phyloP scores from a whole-genome alignment of 2,329 filamentous ascomycete genomes.

The Cladosporium sp. region DNA sequence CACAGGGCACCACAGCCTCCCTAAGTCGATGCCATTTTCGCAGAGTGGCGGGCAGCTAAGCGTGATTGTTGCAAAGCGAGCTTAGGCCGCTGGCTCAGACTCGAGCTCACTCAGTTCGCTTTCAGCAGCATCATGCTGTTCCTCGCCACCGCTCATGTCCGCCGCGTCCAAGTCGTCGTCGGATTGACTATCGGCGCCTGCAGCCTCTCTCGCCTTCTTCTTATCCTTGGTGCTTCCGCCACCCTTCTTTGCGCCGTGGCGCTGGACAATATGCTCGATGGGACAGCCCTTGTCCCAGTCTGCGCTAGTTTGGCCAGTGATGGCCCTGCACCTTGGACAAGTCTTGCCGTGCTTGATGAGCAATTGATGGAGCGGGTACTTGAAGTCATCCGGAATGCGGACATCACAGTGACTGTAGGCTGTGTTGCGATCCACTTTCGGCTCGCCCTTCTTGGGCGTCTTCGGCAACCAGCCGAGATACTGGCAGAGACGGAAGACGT shows the following conservation, averaged over 20 bases:
- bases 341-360: conserved; percentile 57
- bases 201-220: conserved; percentile 59
- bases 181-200: conserved; percentile 70
- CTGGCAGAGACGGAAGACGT: conserved; percentile 57
- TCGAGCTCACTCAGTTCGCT: conserved; percentile 30
- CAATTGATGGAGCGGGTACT: conserved; percentile 57
- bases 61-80: background rate
- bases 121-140: conserved; percentile 64
- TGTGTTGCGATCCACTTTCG: conserved; percentile 43
- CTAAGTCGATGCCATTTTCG: no score
- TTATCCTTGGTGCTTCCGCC: conserved; percentile 24
- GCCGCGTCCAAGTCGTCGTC: conserved; percentile 50
- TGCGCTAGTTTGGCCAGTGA: conserved; percentile 53
- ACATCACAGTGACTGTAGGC: conserved; percentile 57
- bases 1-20: no score
- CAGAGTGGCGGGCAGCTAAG: no score
- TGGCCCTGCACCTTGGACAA: conserved; percentile 55
- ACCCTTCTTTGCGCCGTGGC: conserved; percentile 50
- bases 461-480: conserved; percentile 58
- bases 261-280: conserved; percentile 56
- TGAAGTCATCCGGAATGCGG: conserved; percentile 54
- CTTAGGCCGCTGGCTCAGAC: conserved; percentile 24
- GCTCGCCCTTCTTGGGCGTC: conserved; percentile 36
- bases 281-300: conserved; percentile 60
- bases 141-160: conserved; percentile 65